Evolutionary conservation across 2,329 filamentous ascomycete species (phyloP), one percentile per base, ranked within the genome.

Genomic region (Aspergillus calidoustus): DNA sequence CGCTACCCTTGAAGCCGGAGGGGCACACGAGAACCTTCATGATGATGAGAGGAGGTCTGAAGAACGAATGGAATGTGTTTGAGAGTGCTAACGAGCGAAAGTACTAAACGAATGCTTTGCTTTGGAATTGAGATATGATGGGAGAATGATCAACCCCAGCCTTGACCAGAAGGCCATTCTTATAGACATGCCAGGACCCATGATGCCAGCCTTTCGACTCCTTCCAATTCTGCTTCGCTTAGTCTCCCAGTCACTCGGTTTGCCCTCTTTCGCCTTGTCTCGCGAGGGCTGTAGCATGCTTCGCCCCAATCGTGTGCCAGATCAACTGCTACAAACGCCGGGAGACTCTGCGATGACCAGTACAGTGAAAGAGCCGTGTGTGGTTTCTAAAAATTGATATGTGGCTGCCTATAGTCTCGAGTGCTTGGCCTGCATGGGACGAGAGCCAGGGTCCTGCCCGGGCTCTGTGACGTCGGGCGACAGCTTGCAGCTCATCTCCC

Each of bases 1-100:
- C 77, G 53, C 82, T 84, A 28, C 83, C 83, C 61, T 85, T 85
- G 76, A 85, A 85, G 2, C 83, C 83, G 0, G 82, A 84, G 0
- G 83, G 83, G 17, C 81, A 82, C 43, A 85, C 77, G 53, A 85
- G 77, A 25, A 85, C 74, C 38, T 72, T 66, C 67, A 67, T 60
- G 59, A 61, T 50, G 41, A 41, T 19, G 15, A 30, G 6, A 28
- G 28, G 38, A 46, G 15, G 7, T 11, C 50, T 41, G 28, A 47
- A 43, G 25, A 54, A 59, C 54, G 47, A 57, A 13, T 51, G 47
- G 15, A 54, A 22, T 4, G 6, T 3, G 13, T 7, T 41, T 48
- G 19, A 38, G 11, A 50, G 9, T 22, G 13, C 13, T 3, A 51
- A 50, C 46, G 46, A 57, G n/a, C 22, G 44, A 31, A 30, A 30